Conservation (phyloP, 176 grass and related monocot genomes). For the Musa itinerans region DNA sequence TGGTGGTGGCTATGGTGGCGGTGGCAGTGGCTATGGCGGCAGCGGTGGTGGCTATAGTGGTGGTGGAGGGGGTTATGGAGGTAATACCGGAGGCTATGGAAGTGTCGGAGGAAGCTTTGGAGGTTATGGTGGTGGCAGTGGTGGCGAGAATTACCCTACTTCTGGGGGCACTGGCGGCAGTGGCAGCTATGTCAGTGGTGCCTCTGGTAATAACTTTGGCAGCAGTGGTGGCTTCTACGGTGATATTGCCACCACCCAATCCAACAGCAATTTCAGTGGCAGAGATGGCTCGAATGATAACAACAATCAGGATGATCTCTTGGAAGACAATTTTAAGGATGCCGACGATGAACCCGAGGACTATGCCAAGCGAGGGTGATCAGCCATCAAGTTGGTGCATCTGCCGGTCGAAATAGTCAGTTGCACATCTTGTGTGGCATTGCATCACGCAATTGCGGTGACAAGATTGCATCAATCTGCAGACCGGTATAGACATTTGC, state of each 20-base stretch:
- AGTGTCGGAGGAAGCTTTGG: neutral
- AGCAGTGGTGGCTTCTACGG: neutral
- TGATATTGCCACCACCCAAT: neutral
- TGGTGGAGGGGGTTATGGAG: neutral
- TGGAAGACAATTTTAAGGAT: constrained; percentile 34
- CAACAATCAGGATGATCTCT: constrained; percentile 2
- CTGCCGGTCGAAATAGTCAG: neutral
- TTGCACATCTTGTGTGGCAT: neutral
- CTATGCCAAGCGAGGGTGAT: constrained; percentile 39
- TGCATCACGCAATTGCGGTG: neutral
- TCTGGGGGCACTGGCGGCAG: neutral
- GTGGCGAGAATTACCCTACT: constrained; percentile 2
- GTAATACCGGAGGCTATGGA: neutral
- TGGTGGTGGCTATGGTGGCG: constrained; percentile 23
- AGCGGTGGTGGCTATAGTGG: constrained; percentile 15
- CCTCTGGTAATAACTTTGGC: neutral
- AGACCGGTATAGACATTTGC: too few species aligned
- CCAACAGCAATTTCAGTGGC: neutral
- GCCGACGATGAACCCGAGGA: constrained; percentile 28
- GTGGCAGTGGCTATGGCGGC: neutral
- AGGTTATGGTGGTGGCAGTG: neutral
- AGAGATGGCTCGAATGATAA: constrained; percentile 16
- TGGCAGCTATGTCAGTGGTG: neutral
- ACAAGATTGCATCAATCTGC: too few species aligned
- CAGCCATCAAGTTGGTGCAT: neutral